These are phyloP conservation scores for Fusarium sp. DNA, from an alignment of 2,329 filamentous ascomycete species.

Conservation along the genomic window DNA sequence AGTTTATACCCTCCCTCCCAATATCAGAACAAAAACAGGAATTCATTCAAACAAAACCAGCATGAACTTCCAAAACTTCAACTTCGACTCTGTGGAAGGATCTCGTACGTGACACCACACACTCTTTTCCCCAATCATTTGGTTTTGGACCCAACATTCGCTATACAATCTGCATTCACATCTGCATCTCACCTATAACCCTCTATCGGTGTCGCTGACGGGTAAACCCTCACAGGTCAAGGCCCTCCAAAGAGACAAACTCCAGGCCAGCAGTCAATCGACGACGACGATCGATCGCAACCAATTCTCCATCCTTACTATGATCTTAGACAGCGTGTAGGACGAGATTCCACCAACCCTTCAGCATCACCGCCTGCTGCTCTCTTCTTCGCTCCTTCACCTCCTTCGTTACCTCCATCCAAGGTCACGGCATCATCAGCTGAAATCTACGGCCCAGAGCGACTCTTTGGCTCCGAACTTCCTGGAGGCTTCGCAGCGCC, in stretches of 20 bases:
- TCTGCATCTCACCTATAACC: conserved; percentile 19
- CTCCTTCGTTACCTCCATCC: conserved; percentile 48
- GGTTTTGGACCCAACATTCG: not conserved
- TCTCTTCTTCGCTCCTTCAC: conserved; percentile 53
- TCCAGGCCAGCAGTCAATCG: conserved; percentile 35
- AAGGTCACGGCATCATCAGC: conserved; percentile 48
- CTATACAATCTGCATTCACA: conserved; percentile 1
- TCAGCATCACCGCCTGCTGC: conserved; percentile 51
- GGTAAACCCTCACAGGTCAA: conserved; percentile 37
- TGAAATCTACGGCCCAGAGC: conserved; percentile 59
- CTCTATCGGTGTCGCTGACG: conserved; percentile 36
- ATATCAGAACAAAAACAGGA: conserved; percentile 26
- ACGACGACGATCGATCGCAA: conserved; percentile 43
- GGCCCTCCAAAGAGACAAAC: conserved; percentile 40
- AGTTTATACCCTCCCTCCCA: conserved; percentile 36
- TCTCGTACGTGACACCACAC: conserved; percentile 49
- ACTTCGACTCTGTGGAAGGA: conserved; percentile 53
- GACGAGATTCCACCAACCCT: conserved; percentile 29
- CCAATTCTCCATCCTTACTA: conserved; percentile 44
- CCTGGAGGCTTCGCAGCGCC: conserved; percentile 39
- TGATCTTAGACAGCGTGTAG: conserved; percentile 42
- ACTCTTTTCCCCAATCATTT: conserved; percentile 2
- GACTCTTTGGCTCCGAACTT: conserved; percentile 51
- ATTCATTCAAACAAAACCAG: not conserved
- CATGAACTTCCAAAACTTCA: conserved; percentile 54